These are phyloP conservation scores for Pugionium cornutum DNA, from an alignment of 345 rosid genomes.

Conservation along the genomic window DNA sequence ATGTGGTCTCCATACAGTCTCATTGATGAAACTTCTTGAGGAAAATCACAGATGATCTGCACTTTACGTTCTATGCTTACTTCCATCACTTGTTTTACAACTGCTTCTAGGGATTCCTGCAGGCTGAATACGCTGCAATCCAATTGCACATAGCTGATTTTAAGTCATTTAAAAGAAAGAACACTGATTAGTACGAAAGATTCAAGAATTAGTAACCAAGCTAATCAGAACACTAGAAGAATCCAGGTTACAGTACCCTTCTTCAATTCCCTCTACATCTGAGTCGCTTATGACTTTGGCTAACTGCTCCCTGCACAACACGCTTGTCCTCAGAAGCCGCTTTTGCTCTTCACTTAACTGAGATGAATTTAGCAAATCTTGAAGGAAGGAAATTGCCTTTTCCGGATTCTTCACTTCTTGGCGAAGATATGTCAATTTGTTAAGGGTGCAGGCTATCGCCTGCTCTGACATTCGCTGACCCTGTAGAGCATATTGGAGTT, in stretches of 20 bases:
- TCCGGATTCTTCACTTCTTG: slow-evolving; percentile 59
- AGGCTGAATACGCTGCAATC: slow-evolving; percentile 57
- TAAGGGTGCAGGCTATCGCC: slow-evolving; percentile 55
- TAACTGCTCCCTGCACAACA: slow-evolving; percentile 68
- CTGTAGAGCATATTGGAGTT: slow-evolving; percentile 73
- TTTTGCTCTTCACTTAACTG: slow-evolving; percentile 60
- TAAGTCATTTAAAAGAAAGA: slow-evolving; percentile 5
- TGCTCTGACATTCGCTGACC: slow-evolving; percentile 73
- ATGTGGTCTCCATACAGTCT: slow-evolving; percentile 63
- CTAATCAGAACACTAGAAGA: slow-evolving; percentile 18
- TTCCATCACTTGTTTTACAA: slow-evolving; percentile 62
- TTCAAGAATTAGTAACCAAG: slow-evolving; percentile 1
- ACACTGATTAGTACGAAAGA: slow-evolving; percentile 9
- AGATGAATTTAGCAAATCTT: slow-evolving; percentile 52
- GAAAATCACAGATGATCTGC: slow-evolving; percentile 51
- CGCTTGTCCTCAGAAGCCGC: slow-evolving; percentile 52
- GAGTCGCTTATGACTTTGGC: slow-evolving; percentile 60
- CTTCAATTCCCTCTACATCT: slow-evolving; percentile 70
- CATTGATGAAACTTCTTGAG: slow-evolving; percentile 55
- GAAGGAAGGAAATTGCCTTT: slow-evolving; percentile 57
- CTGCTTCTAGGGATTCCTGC: slow-evolving; percentile 59
- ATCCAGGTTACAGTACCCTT: slow-evolving; percentile 50
- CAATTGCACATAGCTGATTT: slow-evolving; percentile 61
- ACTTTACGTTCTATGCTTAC: slow-evolving; percentile 58
- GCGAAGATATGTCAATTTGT: slow-evolving; percentile 66